These are phyloP conservation scores for Xylariaceae sp. DNA, from an alignment of 2,329 filamentous ascomycete species.

Conservation along the genomic window DNA sequence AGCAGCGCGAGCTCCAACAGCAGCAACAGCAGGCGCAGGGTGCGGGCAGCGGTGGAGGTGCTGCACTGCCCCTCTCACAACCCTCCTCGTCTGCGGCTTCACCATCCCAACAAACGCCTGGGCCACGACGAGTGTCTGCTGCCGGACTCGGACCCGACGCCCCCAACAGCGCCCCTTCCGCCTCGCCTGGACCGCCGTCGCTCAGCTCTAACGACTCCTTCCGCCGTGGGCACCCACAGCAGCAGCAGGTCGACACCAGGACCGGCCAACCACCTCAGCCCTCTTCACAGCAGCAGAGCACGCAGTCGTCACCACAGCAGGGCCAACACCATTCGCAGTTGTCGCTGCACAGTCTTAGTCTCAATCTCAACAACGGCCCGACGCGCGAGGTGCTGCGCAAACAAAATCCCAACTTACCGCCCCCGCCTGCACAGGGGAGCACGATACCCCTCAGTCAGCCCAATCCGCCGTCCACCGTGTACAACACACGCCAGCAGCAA, in stretches of 20 bases:
- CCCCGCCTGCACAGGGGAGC: conserved; percentile 20
- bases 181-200: conserved; percentile 39
- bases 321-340: conserved; percentile 25
- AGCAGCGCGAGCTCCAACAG: conserved; percentile 18
- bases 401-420: conserved; percentile 24
- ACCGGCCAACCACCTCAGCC: conserved; percentile 20
- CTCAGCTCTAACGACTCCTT: conserved; percentile 48
- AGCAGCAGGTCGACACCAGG: conserved; percentile 14
- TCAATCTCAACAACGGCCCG: conserved; percentile 21
- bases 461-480: conserved; percentile 23
- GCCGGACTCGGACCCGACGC: conserved; percentile 20
- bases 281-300: conserved; percentile 17
- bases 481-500: conserved; percentile 9
- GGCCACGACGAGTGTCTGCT: conserved; percentile 23
- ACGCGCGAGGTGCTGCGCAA: conserved; percentile 24
- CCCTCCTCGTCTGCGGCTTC: conserved; percentile 17
- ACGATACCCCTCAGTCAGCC: conserved; percentile 38
- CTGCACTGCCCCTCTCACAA: conserved; percentile 29
- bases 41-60: conserved; percentile 22
- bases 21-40: conserved; percentile 20
- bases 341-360: conserved; percentile 3
- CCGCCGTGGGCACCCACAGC: conserved; percentile 31
- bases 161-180: conserved; percentile 38
- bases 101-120: conserved; percentile 18
- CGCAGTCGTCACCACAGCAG: conserved; percentile 4